Conservation (phyloP, 169 alveolate genomes). For the Neospora caninum region DNA sequence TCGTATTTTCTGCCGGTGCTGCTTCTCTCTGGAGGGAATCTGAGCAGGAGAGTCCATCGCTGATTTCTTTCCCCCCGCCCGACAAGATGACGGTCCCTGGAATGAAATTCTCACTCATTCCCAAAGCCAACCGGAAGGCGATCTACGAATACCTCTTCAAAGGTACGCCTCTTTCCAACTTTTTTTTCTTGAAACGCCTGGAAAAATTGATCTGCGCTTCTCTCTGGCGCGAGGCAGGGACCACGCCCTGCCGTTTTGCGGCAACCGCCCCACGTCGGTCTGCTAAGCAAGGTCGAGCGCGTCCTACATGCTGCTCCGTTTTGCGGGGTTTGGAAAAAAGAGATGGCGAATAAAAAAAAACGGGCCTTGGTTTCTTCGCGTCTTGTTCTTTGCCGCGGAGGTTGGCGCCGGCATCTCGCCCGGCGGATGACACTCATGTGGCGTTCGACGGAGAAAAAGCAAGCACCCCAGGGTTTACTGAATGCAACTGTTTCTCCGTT, state of each 20-base stretch:
- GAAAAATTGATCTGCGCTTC: neutral
- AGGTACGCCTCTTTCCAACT: conserved; percentile 17
- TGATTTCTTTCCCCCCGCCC: neutral
- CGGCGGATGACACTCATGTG: too few relatives aligned
- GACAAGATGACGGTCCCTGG: conserved; percentile 65
- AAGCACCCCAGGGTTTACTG: too few relatives aligned
- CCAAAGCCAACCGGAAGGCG: conserved; percentile 62
- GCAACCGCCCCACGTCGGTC: neutral
- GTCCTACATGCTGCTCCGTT: neutral
- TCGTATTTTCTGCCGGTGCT: neutral
- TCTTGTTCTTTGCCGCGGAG: too few relatives aligned
- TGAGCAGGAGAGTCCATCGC: conserved; percentile 22
- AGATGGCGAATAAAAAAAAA: too few relatives aligned
- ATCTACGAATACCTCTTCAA: conserved; percentile 71
- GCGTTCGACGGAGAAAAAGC: too few relatives aligned
- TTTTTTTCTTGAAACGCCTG: neutral
- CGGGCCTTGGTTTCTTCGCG: too few relatives aligned
- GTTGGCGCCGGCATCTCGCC: too few relatives aligned
- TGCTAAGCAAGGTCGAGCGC: neutral
- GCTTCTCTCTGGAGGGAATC: neutral
- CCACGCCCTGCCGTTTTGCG: neutral
- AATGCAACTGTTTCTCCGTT: too few relatives aligned
- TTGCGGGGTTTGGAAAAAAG: neutral
- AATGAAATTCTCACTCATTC: conserved; percentile 62
- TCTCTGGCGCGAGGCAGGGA: neutral